A percentile compares a stretch with the other conserved stretches of the same genome.
These are phyloP conservation scores for Hamamelis virginiana DNA, from an alignment of 164 flowering plant genomes.

Conservation along the genomic window DNA sequence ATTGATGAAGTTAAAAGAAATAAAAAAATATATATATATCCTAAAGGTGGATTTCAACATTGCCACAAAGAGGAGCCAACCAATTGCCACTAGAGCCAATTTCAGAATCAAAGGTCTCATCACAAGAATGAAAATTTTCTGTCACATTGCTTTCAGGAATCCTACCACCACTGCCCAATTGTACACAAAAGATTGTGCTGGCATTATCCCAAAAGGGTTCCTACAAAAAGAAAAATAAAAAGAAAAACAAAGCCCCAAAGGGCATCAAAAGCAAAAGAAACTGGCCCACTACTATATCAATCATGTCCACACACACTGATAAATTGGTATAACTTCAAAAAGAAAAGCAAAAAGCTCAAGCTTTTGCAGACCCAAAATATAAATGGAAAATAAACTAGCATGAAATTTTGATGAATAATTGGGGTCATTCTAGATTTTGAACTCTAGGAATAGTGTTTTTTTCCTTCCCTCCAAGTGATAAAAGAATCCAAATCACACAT, in stretches of 20 bases:
- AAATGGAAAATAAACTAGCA: not conserved
- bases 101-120: constrained; percentile 17
- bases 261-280: not conserved
- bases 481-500: too few species aligned
- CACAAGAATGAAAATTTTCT: constrained; percentile 11
- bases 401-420: not conserved
- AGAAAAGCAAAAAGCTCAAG: not conserved
- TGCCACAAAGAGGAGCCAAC: too few species aligned
- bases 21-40: too few species aligned
- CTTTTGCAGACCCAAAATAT: not conserved
- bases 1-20: too few species aligned
- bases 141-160: constrained; percentile 23
- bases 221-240: not conserved
- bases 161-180: constrained; percentile 25
- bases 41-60: too few species aligned
- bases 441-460: too few species aligned
- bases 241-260: not conserved
- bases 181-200: constrained; percentile 9
- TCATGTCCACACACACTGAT: too few species aligned
- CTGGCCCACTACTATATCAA: not conserved
- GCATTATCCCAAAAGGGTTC: constrained; percentile 4
- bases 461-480: too few species aligned
- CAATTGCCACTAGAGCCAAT: constrained; percentile 5
- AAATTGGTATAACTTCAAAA: not conserved
- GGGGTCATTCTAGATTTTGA: too few species aligned